A percentile compares a stretch with the other conserved stretches of the same genome.
Evolutionary conservation across 2,329 filamentous ascomycete genomes (phyloP).

Genomic region (Xylaria sp.): DNA sequence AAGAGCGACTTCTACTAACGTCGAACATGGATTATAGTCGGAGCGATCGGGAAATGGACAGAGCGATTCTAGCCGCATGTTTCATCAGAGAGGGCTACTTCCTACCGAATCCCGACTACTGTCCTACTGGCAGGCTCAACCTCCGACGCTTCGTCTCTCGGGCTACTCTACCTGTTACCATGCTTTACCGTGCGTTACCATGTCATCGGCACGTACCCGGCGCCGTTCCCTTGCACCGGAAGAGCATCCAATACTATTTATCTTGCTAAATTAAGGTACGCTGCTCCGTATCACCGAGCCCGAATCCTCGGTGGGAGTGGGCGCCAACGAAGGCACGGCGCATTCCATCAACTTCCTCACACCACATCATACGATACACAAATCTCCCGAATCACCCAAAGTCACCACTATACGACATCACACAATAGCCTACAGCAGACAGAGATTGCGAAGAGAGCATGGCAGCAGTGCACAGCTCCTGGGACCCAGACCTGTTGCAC

Average conservation of each 20-base stretch:
- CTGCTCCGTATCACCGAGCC: not conserved
- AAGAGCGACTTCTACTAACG: not conserved
- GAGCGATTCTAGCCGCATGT: not conserved
- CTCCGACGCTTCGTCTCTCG: not conserved
- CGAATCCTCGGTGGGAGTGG: not conserved
- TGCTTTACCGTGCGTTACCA: too few species aligned
- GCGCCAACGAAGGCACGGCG: not conserved
- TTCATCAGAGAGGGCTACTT: not conserved
- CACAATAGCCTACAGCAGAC: not conserved
- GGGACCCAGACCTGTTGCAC: conserved; percentile 17
- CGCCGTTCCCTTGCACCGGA: not conserved
- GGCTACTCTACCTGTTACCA: not conserved
- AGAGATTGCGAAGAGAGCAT: not conserved
- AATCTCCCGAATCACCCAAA: not conserved
- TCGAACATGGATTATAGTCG: conserved; percentile 2
- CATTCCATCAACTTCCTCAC: not conserved
- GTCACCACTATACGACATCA: not conserved
- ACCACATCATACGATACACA: not conserved
- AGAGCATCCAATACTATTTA: not conserved
- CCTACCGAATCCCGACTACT: not conserved
- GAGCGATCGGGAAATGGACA: not conserved
- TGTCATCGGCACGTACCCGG: not conserved
- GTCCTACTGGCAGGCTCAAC: conserved; percentile 2
- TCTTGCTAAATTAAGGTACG: not conserved
- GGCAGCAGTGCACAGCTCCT: not conserved